Evolutionary conservation across 2,329 filamentous ascomycete species (phyloP), one percentile per base, ranked within the genome.

Genomic region (Didymella exigua): DNA sequence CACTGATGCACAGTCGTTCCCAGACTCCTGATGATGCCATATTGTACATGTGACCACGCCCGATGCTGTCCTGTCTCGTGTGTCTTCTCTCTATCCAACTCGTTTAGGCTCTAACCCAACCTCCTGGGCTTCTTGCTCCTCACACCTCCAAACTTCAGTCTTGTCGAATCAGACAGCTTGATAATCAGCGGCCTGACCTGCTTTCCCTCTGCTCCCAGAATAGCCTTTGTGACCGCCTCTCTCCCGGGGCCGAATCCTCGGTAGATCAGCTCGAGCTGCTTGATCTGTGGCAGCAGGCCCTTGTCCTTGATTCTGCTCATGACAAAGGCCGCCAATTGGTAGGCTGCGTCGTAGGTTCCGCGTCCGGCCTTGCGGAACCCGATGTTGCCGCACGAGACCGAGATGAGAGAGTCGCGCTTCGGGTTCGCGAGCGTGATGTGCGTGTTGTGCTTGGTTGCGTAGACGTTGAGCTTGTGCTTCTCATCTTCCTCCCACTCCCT

Each of bases 111-210:
- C 61, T 70, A 89, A 77, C 86, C 85, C 79, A 98, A 78, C 79
- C 95, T 89, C 77, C 93, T 93, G 33, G 87, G 89, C 74, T 88
- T 90, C 75, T 84, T 85, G 80, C 91, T 93, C 77, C 93, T 90
- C 33, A 90, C 91, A 71, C 95, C 96, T 78, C 93, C 95, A 81
- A 98, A 96, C 82, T 99, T 99, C 76, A 98, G 77, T 69, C 89
- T 89, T 50, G 93, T 98, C 34, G 86, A 83, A 78, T 99, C 95
- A 27, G 90, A 87, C 58, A 99, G 89, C 66, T 87, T 87, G 36
- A 86, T 81, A 62, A 99, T 89, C 79, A 89, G 86, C 27, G 83
- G 80, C 64, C 91, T 85, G 62, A 98, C 77, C 66, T 86, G 75
- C 71, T 85, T 87, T 53, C 95, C 95, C 75, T 99, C 93, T 19